phyloP scores from a whole-genome alignment of 768 basidiomycete species.

The Mycena leptocephala region DNA sequence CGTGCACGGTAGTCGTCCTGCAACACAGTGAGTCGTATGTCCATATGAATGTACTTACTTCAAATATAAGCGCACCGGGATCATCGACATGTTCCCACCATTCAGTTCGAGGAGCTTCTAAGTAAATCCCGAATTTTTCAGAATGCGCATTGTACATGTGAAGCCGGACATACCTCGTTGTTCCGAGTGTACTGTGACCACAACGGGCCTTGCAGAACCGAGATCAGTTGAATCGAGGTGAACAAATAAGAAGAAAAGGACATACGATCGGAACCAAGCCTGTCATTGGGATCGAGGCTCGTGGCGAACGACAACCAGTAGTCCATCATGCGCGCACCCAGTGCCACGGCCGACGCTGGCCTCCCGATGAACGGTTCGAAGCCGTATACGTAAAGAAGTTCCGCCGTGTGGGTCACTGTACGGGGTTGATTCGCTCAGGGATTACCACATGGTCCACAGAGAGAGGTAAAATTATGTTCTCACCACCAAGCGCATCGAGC shows the following conservation, averaged over 20 bases:
- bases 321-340: slow-evolving; percentile 56
- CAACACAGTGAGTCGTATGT: neutral
- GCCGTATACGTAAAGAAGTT: slow-evolving; percentile 48
- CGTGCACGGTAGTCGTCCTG: neutral
- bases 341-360: slow-evolving; percentile 34
- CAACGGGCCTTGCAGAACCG: neutral
- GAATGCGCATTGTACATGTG: neutral
- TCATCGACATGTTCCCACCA: neutral
- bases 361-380: neutral
- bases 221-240: neutral
- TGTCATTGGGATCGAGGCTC: slow-evolving; percentile 59
- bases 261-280: slow-evolving; percentile 42
- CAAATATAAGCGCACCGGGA: neutral
- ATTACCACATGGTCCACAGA: too few species aligned
- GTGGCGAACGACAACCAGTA: slow-evolving; percentile 65
- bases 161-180: neutral
- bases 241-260: neutral
- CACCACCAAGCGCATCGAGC: neutral
- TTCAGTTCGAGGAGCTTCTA: neutral
- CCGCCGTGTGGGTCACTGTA: slow-evolving; percentile 47
- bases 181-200: neutral
- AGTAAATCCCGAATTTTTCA: neutral
- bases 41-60: neutral
- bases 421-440: too few species aligned
- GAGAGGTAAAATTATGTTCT: neutral